Conservation (phyloP, 1,139 yeast species). For the Nakaseomyces uthaithaninus region DNA sequence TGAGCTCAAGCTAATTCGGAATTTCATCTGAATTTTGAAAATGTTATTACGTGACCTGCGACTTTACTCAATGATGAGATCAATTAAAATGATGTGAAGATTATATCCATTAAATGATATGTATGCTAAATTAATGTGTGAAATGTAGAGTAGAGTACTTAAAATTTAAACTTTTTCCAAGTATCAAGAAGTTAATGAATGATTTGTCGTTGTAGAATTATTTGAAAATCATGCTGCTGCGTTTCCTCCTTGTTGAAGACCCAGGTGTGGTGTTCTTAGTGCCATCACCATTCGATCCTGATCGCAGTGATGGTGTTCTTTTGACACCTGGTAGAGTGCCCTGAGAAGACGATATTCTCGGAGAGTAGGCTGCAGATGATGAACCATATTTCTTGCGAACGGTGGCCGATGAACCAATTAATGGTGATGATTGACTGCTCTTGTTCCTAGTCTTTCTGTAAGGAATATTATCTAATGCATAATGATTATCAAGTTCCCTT, state of each 20-base stretch:
- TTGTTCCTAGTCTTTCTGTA: constrained; percentile 1
- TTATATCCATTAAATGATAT: too few relatives aligned
- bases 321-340: constrained; percentile 26
- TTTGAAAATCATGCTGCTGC: constrained; percentile 6
- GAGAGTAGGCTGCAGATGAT: neutral
- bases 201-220: neutral
- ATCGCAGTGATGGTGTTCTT: constrained; percentile 23
- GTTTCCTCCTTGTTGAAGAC: neutral
- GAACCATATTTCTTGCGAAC: neutral
- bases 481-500: constrained; percentile 4
- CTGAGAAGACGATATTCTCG: constrained; percentile 12
- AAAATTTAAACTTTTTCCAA: too few relatives aligned
- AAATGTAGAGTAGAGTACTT: too few relatives aligned
- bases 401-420: neutral
- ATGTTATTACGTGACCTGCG: too few relatives aligned
- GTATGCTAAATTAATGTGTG: neutral
- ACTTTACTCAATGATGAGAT: too few relatives aligned
- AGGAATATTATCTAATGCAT: neutral
- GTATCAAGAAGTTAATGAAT: too few relatives aligned
- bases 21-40: too few relatives aligned
- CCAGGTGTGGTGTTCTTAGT: neutral
- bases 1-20: too few relatives aligned
- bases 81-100: too few relatives aligned
- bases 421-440: neutral
- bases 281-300: neutral